phyloP scores from a whole-genome alignment of 2,329 filamentous ascomycete genomes.

The Fusarium tricinctum region DNA sequence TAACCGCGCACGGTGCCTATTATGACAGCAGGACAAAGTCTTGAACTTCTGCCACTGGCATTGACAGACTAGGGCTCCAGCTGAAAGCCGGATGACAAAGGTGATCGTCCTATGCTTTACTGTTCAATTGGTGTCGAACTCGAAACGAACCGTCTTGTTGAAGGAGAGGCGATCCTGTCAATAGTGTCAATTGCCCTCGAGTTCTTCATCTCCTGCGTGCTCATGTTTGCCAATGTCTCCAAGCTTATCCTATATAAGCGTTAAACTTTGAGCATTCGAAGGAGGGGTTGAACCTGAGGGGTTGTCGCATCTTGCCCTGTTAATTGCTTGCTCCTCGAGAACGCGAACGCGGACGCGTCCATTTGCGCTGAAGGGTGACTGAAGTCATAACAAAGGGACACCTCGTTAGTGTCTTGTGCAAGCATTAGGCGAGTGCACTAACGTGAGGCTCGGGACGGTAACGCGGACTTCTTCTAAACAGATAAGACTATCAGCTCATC shows the following conservation, averaged over 20 bases:
- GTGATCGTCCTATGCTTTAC: not conserved
- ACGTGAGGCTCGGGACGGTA: constrained; percentile 29
- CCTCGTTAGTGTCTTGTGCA: constrained; percentile 27
- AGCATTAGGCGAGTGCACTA: constrained; percentile 16
- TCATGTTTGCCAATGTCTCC: constrained; percentile 38
- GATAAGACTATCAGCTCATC: constrained; percentile 32
- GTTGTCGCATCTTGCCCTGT: constrained; percentile 23
- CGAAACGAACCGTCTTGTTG: not conserved
- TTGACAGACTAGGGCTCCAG: not conserved
- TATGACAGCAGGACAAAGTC: constrained; percentile 16
- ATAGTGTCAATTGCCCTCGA: constrained; percentile 37
- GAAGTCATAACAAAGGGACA: constrained; percentile 43
- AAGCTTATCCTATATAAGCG: constrained; percentile 7
- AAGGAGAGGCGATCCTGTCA: constrained; percentile 5
- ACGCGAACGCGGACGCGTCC: constrained; percentile 25
- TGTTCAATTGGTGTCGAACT: not conserved
- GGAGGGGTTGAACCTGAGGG: constrained; percentile 26
- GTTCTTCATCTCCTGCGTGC: constrained; percentile 29
- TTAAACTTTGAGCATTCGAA: constrained; percentile 5
- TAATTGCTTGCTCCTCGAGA: constrained; percentile 26
- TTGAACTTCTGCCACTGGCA: not conserved
- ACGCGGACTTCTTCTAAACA: constrained; percentile 20
- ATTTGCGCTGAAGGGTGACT: constrained; percentile 25
- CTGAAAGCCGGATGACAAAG: not conserved
- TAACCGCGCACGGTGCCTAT: constrained; percentile 26